phyloP scores from a whole-genome alignment of 345 rosid species.

The Euphorbia tirucalli region DNA sequence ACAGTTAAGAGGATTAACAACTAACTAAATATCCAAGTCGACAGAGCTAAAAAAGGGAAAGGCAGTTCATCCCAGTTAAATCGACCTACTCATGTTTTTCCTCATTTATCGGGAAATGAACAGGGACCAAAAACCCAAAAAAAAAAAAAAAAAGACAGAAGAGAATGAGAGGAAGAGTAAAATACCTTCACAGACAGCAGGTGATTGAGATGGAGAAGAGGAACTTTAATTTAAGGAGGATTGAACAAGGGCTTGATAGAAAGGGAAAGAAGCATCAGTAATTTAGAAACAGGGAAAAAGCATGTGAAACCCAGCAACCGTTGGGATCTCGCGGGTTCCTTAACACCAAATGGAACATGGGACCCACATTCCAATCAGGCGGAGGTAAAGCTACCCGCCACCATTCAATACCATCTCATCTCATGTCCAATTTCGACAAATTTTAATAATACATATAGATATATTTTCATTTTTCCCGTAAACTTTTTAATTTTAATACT shows the following conservation, averaged over 20 bases:
- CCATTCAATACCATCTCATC: too few species aligned
- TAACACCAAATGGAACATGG: too few species aligned
- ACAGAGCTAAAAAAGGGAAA: neutral
- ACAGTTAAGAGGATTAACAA: neutral
- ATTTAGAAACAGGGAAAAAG: too few species aligned
- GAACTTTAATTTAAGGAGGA: slow-evolving; percentile 1
- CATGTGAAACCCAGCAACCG: too few species aligned
- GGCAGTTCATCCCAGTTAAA: too few species aligned
- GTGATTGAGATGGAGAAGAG: neutral
- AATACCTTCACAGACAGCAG: slow-evolving; percentile 11
- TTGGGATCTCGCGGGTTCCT: too few species aligned
- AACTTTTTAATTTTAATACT: too few species aligned
- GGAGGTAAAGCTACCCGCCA: too few species aligned
- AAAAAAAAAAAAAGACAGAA: neutral
- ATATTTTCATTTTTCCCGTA: too few species aligned
- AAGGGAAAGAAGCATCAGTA: slow-evolving; percentile 1
- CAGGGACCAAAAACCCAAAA: neutral
- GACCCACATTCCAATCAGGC: too few species aligned
- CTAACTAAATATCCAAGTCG: neutral
- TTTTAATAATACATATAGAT: too few species aligned
- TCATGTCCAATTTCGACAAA: too few species aligned
- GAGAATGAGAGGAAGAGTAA: neutral
- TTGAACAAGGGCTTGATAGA: slow-evolving; percentile 6
- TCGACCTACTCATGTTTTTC: neutral
- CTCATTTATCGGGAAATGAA: slow-evolving; percentile 8